phyloP scores from a whole-genome alignment of 2,329 filamentous ascomycete genomes.

The Phaeosphaeriaceae sp. region DNA sequence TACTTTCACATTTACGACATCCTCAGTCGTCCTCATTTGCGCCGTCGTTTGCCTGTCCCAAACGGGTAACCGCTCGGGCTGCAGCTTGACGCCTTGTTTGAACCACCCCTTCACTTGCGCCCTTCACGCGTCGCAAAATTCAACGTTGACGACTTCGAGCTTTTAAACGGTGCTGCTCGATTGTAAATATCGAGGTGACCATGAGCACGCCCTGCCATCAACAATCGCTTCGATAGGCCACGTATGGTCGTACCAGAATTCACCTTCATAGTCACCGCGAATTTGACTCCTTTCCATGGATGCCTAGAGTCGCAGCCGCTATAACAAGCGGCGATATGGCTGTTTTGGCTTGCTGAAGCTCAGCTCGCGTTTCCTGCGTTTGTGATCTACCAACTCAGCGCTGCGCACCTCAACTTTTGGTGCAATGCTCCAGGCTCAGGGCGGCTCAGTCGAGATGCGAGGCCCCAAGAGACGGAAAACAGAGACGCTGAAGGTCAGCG shows the following conservation, averaged over 20 bases:
- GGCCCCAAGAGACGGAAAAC: background rate
- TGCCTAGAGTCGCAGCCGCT: background rate
- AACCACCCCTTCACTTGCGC: background rate
- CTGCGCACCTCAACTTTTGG: background rate
- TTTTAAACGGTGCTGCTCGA: background rate
- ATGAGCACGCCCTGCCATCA: background rate
- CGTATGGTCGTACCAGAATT: background rate
- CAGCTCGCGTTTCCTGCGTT: background rate
- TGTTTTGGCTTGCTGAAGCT: background rate
- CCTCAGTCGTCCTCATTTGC: background rate
- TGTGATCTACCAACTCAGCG: background rate
- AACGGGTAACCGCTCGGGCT: background rate
- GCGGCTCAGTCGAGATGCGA: background rate
- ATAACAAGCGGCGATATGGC: background rate
- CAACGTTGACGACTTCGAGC: background rate
- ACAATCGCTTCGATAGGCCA: background rate
- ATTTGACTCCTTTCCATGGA: background rate
- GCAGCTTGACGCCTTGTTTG: background rate
- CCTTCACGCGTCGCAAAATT: background rate
- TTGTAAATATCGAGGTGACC: background rate
- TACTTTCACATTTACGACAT: too few relatives aligned
- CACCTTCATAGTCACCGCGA: constrained; percentile 1
- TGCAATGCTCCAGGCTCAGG: background rate
- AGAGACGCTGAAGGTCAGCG: background rate
- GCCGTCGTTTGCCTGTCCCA: background rate